Percentiles rank a stretch among this genome's conserved stretches.
Evolutionary conservation across 371 early-diverging fungal species (phyloP).

Genomic region (Mucor saturninus): DNA sequence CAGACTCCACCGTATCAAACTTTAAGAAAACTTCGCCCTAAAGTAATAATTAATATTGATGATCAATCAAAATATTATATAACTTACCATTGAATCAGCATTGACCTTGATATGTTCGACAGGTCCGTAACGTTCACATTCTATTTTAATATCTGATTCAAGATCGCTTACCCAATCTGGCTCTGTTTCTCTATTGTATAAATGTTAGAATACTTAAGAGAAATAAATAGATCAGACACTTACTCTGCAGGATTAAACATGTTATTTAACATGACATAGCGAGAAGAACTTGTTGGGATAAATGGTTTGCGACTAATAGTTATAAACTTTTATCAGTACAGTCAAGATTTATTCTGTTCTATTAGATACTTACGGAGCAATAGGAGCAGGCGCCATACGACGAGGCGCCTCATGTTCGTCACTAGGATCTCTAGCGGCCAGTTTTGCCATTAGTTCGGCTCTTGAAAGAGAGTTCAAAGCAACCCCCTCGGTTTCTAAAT

Average conservation of each 20-base stretch:
- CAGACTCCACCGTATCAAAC: slow-evolving; percentile 71
- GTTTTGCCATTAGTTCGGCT: slow-evolving; percentile 86
- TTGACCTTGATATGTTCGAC: slow-evolving; percentile 82
- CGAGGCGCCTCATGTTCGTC: slow-evolving; percentile 2
- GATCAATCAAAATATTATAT: not conserved
- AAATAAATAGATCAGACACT: slow-evolving; percentile 26
- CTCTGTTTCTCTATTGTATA: slow-evolving; percentile 76
- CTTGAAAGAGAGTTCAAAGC: slow-evolving; percentile 76
- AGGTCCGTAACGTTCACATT: slow-evolving; percentile 82
- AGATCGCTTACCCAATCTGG: slow-evolving; percentile 88
- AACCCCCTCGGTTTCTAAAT: slow-evolving; percentile 68
- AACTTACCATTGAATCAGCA: slow-evolving; percentile 61
- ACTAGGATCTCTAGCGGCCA: slow-evolving; percentile 62
- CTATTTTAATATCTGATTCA: slow-evolving; percentile 83
- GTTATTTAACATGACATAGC: slow-evolving; percentile 79
- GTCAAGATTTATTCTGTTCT: not conserved
- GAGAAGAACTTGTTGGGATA: slow-evolving; percentile 52
- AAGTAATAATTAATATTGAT: not conserved
- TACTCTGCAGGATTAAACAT: slow-evolving; percentile 94
- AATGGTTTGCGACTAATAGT: slow-evolving; percentile 41
- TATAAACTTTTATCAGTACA: not conserved
- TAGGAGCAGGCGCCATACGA: slow-evolving; percentile 7
- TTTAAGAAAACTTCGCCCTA: slow-evolving; percentile 85
- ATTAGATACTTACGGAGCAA: slow-evolving; percentile 26
- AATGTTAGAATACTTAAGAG: not conserved